phyloP scores from a whole-genome alignment of 192 early-diverging fungal species.

The Coemansia pectinata region DNA sequence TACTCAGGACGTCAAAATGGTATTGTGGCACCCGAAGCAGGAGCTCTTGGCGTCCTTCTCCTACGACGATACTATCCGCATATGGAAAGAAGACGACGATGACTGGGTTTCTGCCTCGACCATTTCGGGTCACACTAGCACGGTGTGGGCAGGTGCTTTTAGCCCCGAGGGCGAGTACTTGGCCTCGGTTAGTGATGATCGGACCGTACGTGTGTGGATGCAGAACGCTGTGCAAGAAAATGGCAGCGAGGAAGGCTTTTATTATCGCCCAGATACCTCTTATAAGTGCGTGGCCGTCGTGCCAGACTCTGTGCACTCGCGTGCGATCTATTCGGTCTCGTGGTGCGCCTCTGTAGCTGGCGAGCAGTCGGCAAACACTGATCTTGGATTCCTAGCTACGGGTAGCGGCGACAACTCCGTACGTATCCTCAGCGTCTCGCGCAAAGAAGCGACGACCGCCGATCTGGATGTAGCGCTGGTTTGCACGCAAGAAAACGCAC shows the following conservation, averaged over 20 bases:
- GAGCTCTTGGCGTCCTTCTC: slow-evolving; percentile 84
- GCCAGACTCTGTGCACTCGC: slow-evolving; percentile 66
- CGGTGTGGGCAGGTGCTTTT: slow-evolving; percentile 94
- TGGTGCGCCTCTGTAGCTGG: slow-evolving; percentile 57
- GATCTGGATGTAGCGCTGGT: slow-evolving; percentile 27
- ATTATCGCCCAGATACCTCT: slow-evolving; percentile 58
- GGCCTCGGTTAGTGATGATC: slow-evolving; percentile 87
- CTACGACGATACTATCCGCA: slow-evolving; percentile 93
- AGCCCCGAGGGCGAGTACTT: slow-evolving; percentile 62
- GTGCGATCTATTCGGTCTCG: slow-evolving; percentile 91
- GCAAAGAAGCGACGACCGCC: not conserved
- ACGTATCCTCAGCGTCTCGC: slow-evolving; percentile 58
- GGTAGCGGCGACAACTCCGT: slow-evolving; percentile 82
- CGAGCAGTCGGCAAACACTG: slow-evolving; percentile 1
- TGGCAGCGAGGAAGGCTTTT: slow-evolving; percentile 56
- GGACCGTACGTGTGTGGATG: slow-evolving; percentile 80
- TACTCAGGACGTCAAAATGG: slow-evolving; percentile 94
- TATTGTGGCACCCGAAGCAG: slow-evolving; percentile 85
- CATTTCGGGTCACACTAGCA: slow-evolving; percentile 81
- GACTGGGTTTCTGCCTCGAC: slow-evolving; percentile 95
- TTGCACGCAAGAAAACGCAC: slow-evolving; percentile 61
- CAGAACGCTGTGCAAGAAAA: slow-evolving; percentile 33
- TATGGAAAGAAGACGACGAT: slow-evolving; percentile 94
- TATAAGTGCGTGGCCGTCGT: slow-evolving; percentile 72
- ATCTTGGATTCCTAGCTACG: slow-evolving; percentile 73